Evolutionary conservation across 2,329 filamentous ascomycete species (phyloP), one percentile per base, ranked within the genome.

Genomic region (Niveomyces coronatus): DNA sequence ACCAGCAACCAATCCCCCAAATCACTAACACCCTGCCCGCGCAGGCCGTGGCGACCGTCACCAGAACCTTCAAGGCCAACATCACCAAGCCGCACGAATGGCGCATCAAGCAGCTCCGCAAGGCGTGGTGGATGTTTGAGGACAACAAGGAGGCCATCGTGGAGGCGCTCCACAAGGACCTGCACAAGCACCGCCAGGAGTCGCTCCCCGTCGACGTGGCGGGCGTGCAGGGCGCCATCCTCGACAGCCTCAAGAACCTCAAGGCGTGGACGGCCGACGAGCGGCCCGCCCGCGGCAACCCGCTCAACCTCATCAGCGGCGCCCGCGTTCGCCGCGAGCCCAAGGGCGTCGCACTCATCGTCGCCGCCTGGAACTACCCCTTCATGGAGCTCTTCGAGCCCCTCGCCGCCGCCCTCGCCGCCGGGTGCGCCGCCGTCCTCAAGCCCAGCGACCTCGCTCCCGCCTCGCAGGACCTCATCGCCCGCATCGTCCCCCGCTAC

Each of bases 331-430:
- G 61, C 9, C 60, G 61, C 33, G 63, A 68, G 44, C 65, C 65
- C 1, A 50, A 60, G 3, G 66, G 65, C 5, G 58, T 67, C 2
- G 53, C 55, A 1, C 53, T 70, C 9, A 57, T 69, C 29, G 61
- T 70, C 16, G 58, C 60, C 1, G 54, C 64, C 3, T 69, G 64
- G 65, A 69, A 70, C 41, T 68, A 61, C 14, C 65, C 65, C 1
- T 48, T 68, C 35, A 43, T 56, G 3, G 48, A 64, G 4, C 40
- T 55, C 0, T 34, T 68, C 0, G 53, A 59, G 37, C 63, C 64
- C 15, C 45, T 64, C 24, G 42, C 67, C 17, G 60, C 57, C 13
- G 64, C 64, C 13, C 62, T 68, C 14, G 55, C 63, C 3, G 64
- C 66, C 1, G 66, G 66, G 2, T 55, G 51, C 37, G 51, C 54